These are phyloP conservation scores for Russula lepida DNA, from an alignment of 768 basidiomycete species.

Conservation along the genomic window DNA sequence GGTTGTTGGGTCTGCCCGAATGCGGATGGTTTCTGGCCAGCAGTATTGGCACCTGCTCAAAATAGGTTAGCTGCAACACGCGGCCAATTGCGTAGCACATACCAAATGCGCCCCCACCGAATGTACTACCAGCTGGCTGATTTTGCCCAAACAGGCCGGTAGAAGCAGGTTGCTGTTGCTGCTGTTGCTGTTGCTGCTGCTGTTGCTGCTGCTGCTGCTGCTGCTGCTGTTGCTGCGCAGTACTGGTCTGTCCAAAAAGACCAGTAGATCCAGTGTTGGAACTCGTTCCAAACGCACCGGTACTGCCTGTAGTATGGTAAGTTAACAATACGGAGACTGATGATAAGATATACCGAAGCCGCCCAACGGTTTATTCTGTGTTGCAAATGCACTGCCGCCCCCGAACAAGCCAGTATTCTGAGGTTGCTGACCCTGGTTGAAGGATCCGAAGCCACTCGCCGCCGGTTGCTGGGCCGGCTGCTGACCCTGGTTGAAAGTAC, in stretches of 20 bases:
- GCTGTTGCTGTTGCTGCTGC: constrained; percentile 25
- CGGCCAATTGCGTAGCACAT: not conserved
- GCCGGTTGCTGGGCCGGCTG: constrained; percentile 27
- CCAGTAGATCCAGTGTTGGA: constrained; percentile 18
- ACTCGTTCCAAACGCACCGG: constrained; percentile 14
- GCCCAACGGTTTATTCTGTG: constrained; percentile 28
- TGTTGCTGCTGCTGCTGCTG: constrained; percentile 23
- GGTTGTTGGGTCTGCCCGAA: constrained; percentile 20
- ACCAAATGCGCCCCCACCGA: constrained; percentile 26
- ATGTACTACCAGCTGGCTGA: constrained; percentile 15
- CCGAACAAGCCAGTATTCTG: constrained; percentile 26
- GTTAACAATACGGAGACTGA: not conserved
- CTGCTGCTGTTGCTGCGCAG: constrained; percentile 28
- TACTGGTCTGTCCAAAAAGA: constrained; percentile 24
- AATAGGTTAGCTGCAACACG: not conserved
- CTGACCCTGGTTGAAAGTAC: constrained; percentile 25
- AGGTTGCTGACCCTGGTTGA: constrained; percentile 26
- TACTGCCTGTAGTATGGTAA: constrained; percentile 7
- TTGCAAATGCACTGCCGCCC: constrained; percentile 26
- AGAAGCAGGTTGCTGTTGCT: constrained; percentile 27
- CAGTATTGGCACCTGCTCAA: constrained; percentile 8
- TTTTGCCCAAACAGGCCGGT: constrained; percentile 28
- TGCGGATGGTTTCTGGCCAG: constrained; percentile 24
- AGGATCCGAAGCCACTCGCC: constrained; percentile 27
- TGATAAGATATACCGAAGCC: constrained; percentile 11